phyloP scores from a whole-genome alignment of 129 eudicot genomes.

The Chrysanthemum seticuspe region DNA sequence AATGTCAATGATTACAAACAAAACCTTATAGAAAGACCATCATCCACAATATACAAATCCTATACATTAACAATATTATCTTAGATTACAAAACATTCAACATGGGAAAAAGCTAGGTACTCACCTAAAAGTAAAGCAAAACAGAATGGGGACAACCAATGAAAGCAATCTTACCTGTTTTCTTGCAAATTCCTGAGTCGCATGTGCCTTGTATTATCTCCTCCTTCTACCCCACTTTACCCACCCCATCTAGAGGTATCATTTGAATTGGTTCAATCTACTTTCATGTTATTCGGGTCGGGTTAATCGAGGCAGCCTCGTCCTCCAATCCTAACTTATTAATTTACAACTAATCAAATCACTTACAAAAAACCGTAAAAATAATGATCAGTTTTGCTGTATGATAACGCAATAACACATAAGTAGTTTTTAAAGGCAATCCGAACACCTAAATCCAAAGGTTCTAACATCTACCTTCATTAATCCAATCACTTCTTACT shows the following conservation, averaged over 20 bases:
- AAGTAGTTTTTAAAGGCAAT: no score
- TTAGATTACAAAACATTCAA: not conserved
- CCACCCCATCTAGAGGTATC: slow-evolving; percentile 7
- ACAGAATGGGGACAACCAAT: slow-evolving; percentile 36
- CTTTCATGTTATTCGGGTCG: no score
- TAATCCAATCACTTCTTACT: slow-evolving; percentile 34
- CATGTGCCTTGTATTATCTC: slow-evolving; percentile 40
- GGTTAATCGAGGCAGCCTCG: not conserved
- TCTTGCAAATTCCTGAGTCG: slow-evolving; percentile 20
- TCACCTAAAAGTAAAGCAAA: slow-evolving; percentile 35
- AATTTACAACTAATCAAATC: slow-evolving; percentile 21
- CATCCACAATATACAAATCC: slow-evolving; percentile 27
- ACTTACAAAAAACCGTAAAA: not conserved
- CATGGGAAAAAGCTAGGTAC: slow-evolving; percentile 7
- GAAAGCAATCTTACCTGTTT: slow-evolving; percentile 46
- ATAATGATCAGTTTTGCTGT: no score
- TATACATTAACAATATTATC: not conserved
- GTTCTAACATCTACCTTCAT: not conserved
- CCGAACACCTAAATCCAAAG: slow-evolving; percentile 6
- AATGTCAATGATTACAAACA: slow-evolving; percentile 24
- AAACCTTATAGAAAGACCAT: slow-evolving; percentile 17
- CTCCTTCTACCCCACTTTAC: slow-evolving; percentile 35
- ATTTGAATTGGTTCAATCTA: no score
- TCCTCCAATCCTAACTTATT: slow-evolving; percentile 11
- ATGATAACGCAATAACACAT: no score